These are phyloP conservation scores for Dendryphion nanum DNA, from an alignment of 2,329 filamentous ascomycete genomes.

Conservation along the genomic window DNA sequence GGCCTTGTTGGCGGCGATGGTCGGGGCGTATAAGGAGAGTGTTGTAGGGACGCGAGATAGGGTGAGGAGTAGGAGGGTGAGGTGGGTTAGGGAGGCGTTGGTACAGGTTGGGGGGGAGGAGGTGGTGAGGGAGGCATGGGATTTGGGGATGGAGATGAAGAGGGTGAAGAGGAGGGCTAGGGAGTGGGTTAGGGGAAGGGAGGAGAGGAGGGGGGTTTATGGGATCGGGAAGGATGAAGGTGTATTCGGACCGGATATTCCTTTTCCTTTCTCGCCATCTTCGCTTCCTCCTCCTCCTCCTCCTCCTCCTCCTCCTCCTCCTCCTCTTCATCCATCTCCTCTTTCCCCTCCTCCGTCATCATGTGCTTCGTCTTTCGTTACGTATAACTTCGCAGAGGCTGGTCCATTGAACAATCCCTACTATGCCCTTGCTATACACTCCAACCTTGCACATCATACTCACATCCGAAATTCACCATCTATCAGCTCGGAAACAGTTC, in stretches of 20 bases:
- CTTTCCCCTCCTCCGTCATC: no score
- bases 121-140: constrained; percentile 14
- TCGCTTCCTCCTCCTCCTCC: no score
- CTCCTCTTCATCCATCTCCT: no score
- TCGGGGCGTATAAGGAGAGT: constrained; percentile 12
- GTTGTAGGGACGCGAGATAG: constrained; percentile 8
- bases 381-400: no score
- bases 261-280: background rate
- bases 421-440: no score
- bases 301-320: no score
- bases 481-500: no score
- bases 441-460: no score
- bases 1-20: constrained; percentile 27
- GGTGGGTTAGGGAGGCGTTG: constrained; percentile 26
- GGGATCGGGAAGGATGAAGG: constrained; percentile 1
- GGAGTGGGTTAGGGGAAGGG: background rate
- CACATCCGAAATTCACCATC: no score
- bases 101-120: constrained; percentile 7
- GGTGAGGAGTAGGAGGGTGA: constrained; percentile 18
- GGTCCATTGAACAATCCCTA: no score
- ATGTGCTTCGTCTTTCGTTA: no score
- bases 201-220: constrained; percentile 2
- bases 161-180: constrained; percentile 1
- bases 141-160: constrained; percentile 19
- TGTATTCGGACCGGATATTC: background rate